Evolutionary conservation across 1,284 basidiomycete species (phyloP).

Genomic region (Sanghuangporus baumii): DNA sequence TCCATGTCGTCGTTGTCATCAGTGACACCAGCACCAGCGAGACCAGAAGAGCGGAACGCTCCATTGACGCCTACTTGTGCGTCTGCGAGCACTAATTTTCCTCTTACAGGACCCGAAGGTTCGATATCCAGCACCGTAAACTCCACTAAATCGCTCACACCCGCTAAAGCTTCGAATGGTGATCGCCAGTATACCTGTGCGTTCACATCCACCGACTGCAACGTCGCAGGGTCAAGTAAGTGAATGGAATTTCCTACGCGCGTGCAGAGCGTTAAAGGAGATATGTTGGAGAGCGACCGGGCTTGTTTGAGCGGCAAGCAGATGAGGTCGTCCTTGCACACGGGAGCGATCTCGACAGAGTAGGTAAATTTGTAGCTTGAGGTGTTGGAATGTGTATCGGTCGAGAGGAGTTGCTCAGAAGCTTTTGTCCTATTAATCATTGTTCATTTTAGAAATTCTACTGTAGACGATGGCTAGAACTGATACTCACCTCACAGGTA

Average conservation of each 20-base stretch:
- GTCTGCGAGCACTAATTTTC: slow-evolving; percentile 85
- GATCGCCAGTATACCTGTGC: slow-evolving; percentile 87
- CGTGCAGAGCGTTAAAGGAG: slow-evolving; percentile 80
- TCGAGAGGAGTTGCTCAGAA: slow-evolving; percentile 90
- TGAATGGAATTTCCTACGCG: slow-evolving; percentile 92
- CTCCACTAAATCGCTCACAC: slow-evolving; percentile 83
- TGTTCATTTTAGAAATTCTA: background rate
- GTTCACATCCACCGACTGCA: slow-evolving; percentile 80
- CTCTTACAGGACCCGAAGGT: slow-evolving; percentile 62
- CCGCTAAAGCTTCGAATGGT: slow-evolving; percentile 82
- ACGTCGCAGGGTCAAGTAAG: slow-evolving; percentile 83
- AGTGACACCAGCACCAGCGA: slow-evolving; percentile 45
- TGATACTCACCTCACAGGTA: slow-evolving; percentile 71
- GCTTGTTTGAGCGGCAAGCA: slow-evolving; percentile 84
- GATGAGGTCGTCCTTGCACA: slow-evolving; percentile 97
- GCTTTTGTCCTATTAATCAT: slow-evolving; percentile 63
- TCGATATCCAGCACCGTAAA: slow-evolving; percentile 96
- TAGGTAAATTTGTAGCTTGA: slow-evolving; percentile 98
- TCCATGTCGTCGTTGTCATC: slow-evolving; percentile 53
- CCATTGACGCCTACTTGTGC: slow-evolving; percentile 89
- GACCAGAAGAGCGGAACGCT: slow-evolving; percentile 51
- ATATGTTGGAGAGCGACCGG: slow-evolving; percentile 81
- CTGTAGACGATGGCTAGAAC: background rate
- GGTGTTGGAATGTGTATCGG: slow-evolving; percentile 88
- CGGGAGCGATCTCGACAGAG: slow-evolving; percentile 93